Conservation (phyloP, 345 rosid genomes). For the Conringia planisiliqua region DNA sequence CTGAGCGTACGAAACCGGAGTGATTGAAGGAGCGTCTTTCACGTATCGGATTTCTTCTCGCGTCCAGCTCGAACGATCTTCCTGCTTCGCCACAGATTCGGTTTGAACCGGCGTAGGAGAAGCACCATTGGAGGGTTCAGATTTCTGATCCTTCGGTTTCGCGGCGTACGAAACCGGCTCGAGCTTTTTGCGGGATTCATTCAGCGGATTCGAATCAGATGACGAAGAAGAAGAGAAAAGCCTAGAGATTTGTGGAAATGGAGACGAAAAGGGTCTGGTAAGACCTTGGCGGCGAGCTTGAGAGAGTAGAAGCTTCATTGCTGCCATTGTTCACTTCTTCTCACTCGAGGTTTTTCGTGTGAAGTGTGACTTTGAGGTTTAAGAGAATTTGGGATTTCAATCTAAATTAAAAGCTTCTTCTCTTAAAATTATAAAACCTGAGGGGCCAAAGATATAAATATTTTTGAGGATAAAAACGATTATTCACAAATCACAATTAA, state of each 20-base stretch:
- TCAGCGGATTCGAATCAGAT: slow-evolving; percentile 17
- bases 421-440: not conserved
- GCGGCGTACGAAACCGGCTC: slow-evolving; percentile 63
- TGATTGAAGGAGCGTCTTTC: slow-evolving; percentile 51
- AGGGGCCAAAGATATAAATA: slow-evolving; percentile 14
- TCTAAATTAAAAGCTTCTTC: not conserved
- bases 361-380: slow-evolving; percentile 20
- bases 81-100: slow-evolving; percentile 22
- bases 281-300: slow-evolving; percentile 52
- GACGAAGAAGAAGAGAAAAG: slow-evolving; percentile 40
- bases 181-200: slow-evolving; percentile 25
- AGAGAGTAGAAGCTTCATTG: slow-evolving; percentile 50
- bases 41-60: slow-evolving; percentile 77
- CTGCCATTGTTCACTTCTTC: slow-evolving; percentile 38
- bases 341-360: slow-evolving; percentile 22
- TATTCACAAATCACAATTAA: slow-evolving; percentile 1
- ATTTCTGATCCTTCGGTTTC: slow-evolving; percentile 45
- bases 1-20: slow-evolving; percentile 65
- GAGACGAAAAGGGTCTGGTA: slow-evolving; percentile 31
- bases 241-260: slow-evolving; percentile 32
- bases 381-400: not conserved
- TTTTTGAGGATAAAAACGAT: not conserved
- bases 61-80: slow-evolving; percentile 42
- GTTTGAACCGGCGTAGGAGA: not conserved
- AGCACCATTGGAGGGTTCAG: slow-evolving; percentile 10